Percentiles rank a stretch among this genome's conserved stretches.
Evolutionary conservation across 805 yeast species (phyloP).

Genomic region (Phaffomyces antillensis): DNA sequence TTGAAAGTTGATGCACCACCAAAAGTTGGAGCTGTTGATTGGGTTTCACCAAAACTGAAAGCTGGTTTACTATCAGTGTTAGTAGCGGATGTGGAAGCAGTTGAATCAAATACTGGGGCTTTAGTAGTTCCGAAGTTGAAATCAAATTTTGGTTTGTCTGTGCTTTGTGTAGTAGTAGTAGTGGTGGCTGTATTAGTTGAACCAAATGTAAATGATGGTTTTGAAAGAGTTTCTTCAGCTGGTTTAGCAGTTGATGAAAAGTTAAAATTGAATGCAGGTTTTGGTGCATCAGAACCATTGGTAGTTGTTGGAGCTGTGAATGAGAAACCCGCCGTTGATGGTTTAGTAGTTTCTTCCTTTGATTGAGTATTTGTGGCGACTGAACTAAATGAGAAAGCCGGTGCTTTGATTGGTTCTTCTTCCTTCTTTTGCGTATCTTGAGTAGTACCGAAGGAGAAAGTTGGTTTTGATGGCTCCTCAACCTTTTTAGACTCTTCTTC

Average conservation of each 20-base stretch:
- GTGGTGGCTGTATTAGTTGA: background rate
- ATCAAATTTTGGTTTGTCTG: background rate
- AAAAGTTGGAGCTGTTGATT: constrained; percentile 20
- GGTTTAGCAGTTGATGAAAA: constrained; percentile 8
- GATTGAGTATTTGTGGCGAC: background rate
- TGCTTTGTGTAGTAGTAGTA: background rate
- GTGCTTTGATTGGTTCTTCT: background rate
- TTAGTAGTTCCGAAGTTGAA: background rate
- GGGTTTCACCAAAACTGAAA: constrained; percentile 20
- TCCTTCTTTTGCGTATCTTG: background rate
- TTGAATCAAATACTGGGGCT: background rate
- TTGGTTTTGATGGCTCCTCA: constrained; percentile 6
- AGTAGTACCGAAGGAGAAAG: constrained; percentile 1
- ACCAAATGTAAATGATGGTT: constrained; percentile 23
- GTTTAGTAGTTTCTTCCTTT: background rate
- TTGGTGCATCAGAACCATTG: constrained; percentile 3
- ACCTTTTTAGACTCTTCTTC: constrained; percentile 2
- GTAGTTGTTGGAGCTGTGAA: too few species aligned
- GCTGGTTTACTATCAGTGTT: constrained; percentile 14
- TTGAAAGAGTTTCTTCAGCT: constrained; percentile 3
- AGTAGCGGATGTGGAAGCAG: constrained; percentile 6
- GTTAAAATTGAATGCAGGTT: constrained; percentile 1
- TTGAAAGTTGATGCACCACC: constrained; percentile 23
- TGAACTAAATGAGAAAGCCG: constrained; percentile 22
- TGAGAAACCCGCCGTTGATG: too few species aligned